These are phyloP conservation scores for Penicillium mononematosum DNA, from an alignment of 495 filamentous ascomycete species.

Conservation along the genomic window DNA sequence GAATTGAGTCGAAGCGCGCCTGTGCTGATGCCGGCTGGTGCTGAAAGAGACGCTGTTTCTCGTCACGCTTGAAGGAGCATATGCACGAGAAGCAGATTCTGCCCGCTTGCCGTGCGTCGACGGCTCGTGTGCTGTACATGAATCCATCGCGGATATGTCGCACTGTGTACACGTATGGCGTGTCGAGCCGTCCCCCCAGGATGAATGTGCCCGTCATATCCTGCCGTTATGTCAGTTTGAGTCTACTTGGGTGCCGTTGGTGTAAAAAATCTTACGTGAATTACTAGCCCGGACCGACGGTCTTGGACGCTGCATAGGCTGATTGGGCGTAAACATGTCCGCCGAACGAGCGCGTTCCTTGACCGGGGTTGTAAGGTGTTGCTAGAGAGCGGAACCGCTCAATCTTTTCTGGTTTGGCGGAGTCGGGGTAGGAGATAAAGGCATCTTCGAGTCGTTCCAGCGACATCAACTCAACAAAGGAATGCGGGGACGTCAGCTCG, in stretches of 20 bases:
- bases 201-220: conserved; percentile 69
- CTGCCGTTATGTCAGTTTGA: conserved; percentile 35
- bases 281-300: conserved; percentile 50
- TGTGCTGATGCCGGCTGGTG: conserved; percentile 44
- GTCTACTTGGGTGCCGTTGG: conserved; percentile 11
- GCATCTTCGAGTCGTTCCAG: conserved; percentile 29
- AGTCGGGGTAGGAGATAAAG: conserved; percentile 3
- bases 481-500: conserved; percentile 19
- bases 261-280: conserved; percentile 53
- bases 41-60: conserved; percentile 30
- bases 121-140: conserved; percentile 57
- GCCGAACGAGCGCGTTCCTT: conserved; percentile 50
- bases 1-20: conserved; percentile 37
- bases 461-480: conserved; percentile 38
- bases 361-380: conserved; percentile 32
- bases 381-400: conserved; percentile 37
- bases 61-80: conserved; percentile 60
- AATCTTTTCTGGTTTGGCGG: conserved; percentile 28
- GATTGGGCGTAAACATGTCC: conserved; percentile 70
- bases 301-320: conserved; percentile 58
- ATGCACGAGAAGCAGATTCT: conserved; percentile 60
- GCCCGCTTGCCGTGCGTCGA: conserved; percentile 51
- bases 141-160: conserved; percentile 53
- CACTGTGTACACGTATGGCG: conserved; percentile 61
- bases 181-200: conserved; percentile 47